Evolutionary conservation across 2,329 filamentous ascomycete species (phyloP).

Genomic region (Alternaria dauci): DNA sequence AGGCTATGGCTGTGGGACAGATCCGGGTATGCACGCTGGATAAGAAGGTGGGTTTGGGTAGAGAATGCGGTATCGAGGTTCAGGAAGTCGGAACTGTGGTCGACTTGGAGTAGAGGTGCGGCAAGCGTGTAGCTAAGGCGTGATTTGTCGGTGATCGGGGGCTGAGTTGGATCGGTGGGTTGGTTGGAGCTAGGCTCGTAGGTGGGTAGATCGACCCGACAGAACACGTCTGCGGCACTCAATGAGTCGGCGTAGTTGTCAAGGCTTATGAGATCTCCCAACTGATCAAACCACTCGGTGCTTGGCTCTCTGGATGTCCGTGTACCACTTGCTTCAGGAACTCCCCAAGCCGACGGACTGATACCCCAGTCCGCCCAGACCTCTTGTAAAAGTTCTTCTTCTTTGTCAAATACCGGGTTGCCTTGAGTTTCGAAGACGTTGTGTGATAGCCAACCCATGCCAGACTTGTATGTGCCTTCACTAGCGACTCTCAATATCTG

Average conservation of each 20-base stretch:
- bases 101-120: conserved; percentile 62
- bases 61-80: conserved; percentile 47
- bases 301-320: not conserved
- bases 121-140: conserved; percentile 64
- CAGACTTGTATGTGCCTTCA: conserved; percentile 75
- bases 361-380: conserved; percentile 73
- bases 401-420: conserved; percentile 55
- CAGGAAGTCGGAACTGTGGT: conserved; percentile 57
- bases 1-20: not conserved
- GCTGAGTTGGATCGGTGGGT: conserved; percentile 69
- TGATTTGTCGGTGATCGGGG: conserved; percentile 64
- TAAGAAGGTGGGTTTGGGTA: conserved; percentile 37
- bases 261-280: conserved; percentile 56
- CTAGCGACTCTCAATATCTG: conserved; percentile 81
- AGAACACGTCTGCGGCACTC: conserved; percentile 72
- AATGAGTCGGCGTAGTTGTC: conserved; percentile 66
- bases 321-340: not conserved
- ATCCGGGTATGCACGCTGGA: conserved; percentile 25
- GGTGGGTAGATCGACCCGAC: conserved; percentile 58
- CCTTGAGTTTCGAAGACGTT: conserved; percentile 61
- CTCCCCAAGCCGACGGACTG: conserved; percentile 66
- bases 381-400: conserved; percentile 71
- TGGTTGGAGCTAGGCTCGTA: conserved; percentile 48
- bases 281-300: not conserved
- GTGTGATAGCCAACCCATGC: conserved; percentile 78